A percentile compares a stretch with the other conserved stretches of the same genome.
Evolutionary conservation across 2,329 filamentous ascomycete genomes (phyloP).

Genomic region (Davidsoniella neocaledoniae): DNA sequence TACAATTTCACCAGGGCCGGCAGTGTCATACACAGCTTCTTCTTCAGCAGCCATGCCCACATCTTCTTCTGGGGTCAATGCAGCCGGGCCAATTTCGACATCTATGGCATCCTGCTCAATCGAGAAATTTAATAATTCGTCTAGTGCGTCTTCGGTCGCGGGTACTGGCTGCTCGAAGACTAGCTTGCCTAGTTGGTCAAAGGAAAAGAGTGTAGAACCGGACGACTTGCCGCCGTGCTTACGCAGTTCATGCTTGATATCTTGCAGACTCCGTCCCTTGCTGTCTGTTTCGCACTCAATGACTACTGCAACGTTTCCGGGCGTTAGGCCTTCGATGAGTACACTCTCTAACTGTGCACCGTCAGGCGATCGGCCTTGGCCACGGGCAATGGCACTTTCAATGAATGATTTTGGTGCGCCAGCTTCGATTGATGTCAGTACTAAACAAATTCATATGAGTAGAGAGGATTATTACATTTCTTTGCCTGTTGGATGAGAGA

Average conservation of each 20-base stretch:
- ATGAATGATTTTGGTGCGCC: constrained; percentile 73
- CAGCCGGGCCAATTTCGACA: constrained; percentile 8
- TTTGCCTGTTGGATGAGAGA: constrained; percentile 60
- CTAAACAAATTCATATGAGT: constrained; percentile 15
- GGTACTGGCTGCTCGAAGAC: constrained; percentile 37
- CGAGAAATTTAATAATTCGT: constrained; percentile 10
- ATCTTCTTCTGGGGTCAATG: not conserved
- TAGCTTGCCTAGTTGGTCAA: constrained; percentile 62
- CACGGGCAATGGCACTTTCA: constrained; percentile 71
- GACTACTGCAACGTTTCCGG: constrained; percentile 59
- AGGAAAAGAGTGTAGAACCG: constrained; percentile 60
- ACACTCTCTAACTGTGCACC: constrained; percentile 63
- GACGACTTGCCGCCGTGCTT: constrained; percentile 51
- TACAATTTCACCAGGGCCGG: constrained; percentile 9
- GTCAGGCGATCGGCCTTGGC: constrained; percentile 63
- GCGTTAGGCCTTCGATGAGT: constrained; percentile 66
- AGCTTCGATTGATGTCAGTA: constrained; percentile 22
- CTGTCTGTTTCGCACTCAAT: constrained; percentile 78
- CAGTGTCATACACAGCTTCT: not conserved
- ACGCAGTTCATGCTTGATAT: constrained; percentile 56
- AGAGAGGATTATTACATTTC: constrained; percentile 35
- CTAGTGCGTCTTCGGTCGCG: constrained; percentile 2
- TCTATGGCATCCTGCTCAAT: constrained; percentile 11
- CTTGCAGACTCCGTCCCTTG: constrained; percentile 54
- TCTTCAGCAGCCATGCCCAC: not conserved